A percentile compares a stretch with the other conserved stretches of the same genome.
These are phyloP conservation scores for Pythium chondricola DNA, from an alignment of 352 stramenopile species.

Conservation along the genomic window DNA sequence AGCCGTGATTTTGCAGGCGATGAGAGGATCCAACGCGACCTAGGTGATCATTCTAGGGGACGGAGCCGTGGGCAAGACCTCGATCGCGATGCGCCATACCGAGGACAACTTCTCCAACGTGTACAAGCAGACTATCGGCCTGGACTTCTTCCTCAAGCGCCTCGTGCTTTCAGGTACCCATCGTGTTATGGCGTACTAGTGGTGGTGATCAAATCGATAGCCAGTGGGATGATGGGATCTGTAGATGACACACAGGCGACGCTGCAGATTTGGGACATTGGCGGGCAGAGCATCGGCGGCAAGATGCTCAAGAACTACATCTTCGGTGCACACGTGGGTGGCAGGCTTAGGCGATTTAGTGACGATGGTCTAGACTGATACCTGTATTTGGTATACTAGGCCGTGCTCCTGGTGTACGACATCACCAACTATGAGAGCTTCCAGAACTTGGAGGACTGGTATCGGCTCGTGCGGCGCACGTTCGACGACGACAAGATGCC, in stretches of 20 bases:
- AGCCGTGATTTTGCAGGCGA: neutral
- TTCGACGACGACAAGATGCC: conserved; percentile 85
- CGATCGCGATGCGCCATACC: conserved; percentile 89
- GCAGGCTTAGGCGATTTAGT: neutral
- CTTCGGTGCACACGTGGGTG: conserved; percentile 81
- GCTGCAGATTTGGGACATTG: conserved; percentile 91
- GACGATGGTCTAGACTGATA: too few relatives aligned
- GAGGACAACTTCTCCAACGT: conserved; percentile 89
- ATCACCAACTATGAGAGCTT: conserved; percentile 96
- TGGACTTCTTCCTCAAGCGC: conserved; percentile 95
- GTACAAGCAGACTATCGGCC: conserved; percentile 94
- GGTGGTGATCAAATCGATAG: neutral
- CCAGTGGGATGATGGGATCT: neutral
- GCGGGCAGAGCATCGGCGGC: conserved; percentile 70
- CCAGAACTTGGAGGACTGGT: conserved; percentile 94
- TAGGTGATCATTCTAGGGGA: conserved; percentile 93
- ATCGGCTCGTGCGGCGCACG: conserved; percentile 85
- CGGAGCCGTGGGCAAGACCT: conserved; percentile 94
- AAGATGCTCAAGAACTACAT: conserved; percentile 89
- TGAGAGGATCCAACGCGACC: neutral
- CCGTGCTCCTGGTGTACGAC: conserved; percentile 92
- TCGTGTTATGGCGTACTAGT: neutral
- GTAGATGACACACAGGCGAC: conserved; percentile 87
- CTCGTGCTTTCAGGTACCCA: conserved; percentile 84
- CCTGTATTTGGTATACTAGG: too few relatives aligned